These are phyloP conservation scores for Scutellaria baicalensis DNA, from an alignment of 257 asterid species.

Conservation along the genomic window DNA sequence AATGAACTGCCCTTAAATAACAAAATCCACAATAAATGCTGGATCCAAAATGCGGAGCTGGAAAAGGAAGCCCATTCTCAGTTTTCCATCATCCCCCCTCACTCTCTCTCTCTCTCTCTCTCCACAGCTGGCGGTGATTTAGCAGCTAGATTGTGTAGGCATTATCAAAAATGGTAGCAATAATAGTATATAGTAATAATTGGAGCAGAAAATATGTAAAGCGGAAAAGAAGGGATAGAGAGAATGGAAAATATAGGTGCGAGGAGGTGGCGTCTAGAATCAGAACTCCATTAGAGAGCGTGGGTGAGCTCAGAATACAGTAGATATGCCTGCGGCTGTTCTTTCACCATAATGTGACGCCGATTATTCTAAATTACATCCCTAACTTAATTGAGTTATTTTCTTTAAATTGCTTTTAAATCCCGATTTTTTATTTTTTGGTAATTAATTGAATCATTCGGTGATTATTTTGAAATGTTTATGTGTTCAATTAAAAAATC, in stretches of 20 bases:
- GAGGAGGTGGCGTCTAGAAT: neutral
- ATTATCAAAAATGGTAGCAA: neutral
- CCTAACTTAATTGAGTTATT: too few relatives aligned
- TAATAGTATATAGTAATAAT: neutral
- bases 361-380: constrained; percentile 12
- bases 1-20: neutral
- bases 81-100: neutral
- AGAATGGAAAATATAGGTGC: neutral
- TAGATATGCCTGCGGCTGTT: constrained; percentile 3
- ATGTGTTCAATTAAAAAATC: too few relatives aligned
- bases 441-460: too few relatives aligned
- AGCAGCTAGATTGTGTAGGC: constrained; percentile 6
- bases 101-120: neutral
- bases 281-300: constrained; percentile 18
- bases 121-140: constrained; percentile 25
- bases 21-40: constrained; percentile 3
- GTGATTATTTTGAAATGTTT: too few relatives aligned
- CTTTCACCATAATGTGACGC: constrained; percentile 8
- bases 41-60: constrained; percentile 46
- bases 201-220: neutral
- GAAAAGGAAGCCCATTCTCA: constrained; percentile 20
- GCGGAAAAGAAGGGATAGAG: constrained; percentile 10
- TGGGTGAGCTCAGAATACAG: constrained; percentile 11
- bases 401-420: too few relatives aligned
- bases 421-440: too few relatives aligned